Conservation (phyloP, 1,139 yeast genomes). For the Blastobotrys aristatus region DNA sequence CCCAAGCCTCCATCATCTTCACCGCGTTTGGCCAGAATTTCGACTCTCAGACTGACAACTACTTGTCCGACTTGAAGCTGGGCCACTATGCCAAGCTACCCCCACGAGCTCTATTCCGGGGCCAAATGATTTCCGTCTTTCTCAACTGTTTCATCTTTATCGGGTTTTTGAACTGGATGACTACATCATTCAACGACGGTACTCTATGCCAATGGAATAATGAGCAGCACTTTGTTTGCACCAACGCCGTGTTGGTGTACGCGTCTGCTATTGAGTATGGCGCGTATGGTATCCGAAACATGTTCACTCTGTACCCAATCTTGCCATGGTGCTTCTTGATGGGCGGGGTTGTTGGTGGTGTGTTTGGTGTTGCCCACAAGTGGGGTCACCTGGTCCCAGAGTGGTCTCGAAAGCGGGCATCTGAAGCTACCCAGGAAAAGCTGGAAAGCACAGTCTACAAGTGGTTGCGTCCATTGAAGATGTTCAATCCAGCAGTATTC, state of each 20-base stretch:
- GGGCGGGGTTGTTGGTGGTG: constrained; percentile 29
- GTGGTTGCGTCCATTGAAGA: not conserved
- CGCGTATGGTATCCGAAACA: constrained; percentile 57
- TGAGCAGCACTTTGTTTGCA: constrained; percentile 32
- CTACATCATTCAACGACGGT: constrained; percentile 37
- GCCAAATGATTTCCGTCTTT: constrained; percentile 45
- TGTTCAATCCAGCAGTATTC: constrained; percentile 7
- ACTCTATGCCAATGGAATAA: constrained; percentile 46
- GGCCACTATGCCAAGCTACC: constrained; percentile 59
- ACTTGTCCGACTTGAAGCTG: constrained; percentile 48
- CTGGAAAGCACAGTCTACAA: not conserved
- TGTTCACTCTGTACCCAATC: constrained; percentile 46
- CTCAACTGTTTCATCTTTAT: constrained; percentile 41
- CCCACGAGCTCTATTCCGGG: constrained; percentile 55
- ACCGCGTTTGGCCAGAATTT: constrained; percentile 56
- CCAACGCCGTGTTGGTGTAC: constrained; percentile 43
- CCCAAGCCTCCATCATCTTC: constrained; percentile 51
- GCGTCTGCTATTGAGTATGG: constrained; percentile 57
- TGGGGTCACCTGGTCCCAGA: not conserved
- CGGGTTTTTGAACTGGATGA: constrained; percentile 52
- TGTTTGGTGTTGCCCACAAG: constrained; percentile 4
- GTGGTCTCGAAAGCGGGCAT: not conserved
- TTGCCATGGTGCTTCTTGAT: constrained; percentile 42
- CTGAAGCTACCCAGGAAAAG: not conserved
- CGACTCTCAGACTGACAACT: constrained; percentile 45